Conservation (phyloP, 2,329 filamentous ascomycete species). For the Trichoderma polysporum region DNA sequence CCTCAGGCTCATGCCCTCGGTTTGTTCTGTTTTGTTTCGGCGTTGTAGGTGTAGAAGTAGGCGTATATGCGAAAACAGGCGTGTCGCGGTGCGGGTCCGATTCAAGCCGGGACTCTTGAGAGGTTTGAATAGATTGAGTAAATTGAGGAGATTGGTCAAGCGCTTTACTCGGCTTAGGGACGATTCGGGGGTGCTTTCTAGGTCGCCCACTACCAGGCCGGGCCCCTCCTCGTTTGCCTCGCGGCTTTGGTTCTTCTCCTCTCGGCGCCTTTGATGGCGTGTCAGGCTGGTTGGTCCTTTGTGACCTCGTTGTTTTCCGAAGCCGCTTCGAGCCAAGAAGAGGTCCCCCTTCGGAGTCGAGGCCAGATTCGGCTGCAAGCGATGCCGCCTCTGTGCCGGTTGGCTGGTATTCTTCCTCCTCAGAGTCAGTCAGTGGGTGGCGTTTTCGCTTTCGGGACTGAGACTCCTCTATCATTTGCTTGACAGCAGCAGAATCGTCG, state of each 20-base stretch:
- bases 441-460: slow-evolving; percentile 33
- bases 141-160: not conserved
- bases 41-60: not conserved
- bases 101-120: not conserved
- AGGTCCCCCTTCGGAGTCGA: slow-evolving; percentile 27
- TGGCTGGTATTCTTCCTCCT: slow-evolving; percentile 34
- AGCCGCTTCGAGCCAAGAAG: slow-evolving; percentile 28
- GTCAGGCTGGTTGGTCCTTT: slow-evolving; percentile 15
- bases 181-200: slow-evolving; percentile 38
- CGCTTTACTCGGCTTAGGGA: not conserved
- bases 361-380: slow-evolving; percentile 27
- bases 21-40: not conserved
- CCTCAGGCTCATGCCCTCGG: slow-evolving; percentile 1
- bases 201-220: slow-evolving; percentile 41
- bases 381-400: slow-evolving; percentile 28
- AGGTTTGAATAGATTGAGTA: not conserved
- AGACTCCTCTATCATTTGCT: not conserved
- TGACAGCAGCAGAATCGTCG: slow-evolving; percentile 8
- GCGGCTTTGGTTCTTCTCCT: slow-evolving; percentile 32
- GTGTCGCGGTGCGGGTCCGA: not conserved
- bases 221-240: slow-evolving; percentile 40
- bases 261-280: slow-evolving; percentile 23
- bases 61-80: not conserved
- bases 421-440: slow-evolving; percentile 28
- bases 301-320: slow-evolving; percentile 29